A percentile compares a stretch with the other conserved stretches of the same genome.
These are phyloP conservation scores for Auricularia cornea DNA, from an alignment of 768 basidiomycete species.

Conservation along the genomic window DNA sequence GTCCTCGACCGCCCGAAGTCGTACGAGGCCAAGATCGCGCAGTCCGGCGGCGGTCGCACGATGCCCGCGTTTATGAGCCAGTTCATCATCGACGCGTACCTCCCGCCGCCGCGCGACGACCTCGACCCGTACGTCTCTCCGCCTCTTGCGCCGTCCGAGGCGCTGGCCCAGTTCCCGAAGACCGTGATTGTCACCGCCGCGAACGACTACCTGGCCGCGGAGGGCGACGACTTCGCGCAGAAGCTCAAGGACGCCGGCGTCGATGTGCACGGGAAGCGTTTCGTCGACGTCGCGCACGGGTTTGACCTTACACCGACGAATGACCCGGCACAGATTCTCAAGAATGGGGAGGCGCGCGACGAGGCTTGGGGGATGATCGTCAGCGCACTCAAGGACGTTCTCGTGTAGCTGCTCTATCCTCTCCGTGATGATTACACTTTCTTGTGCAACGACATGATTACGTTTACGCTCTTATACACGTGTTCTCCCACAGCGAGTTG, in stretches of 20 bases:
- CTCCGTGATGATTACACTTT: too few species aligned
- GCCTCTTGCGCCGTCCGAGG: slow-evolving; percentile 2
- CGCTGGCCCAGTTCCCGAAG: slow-evolving; percentile 7
- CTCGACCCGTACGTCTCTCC: slow-evolving; percentile 10
- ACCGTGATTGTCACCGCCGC: slow-evolving; percentile 12
- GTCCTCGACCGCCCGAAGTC: slow-evolving; percentile 8
- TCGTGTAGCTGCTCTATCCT: too few species aligned
- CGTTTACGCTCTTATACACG: too few species aligned
- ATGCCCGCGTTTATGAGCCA: slow-evolving; percentile 8
- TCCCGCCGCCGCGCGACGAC: slow-evolving; percentile 8
- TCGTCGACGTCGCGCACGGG: slow-evolving; percentile 13
- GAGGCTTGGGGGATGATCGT: slow-evolving; percentile 11
- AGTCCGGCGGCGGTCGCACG: slow-evolving; percentile 3
- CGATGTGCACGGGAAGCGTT: slow-evolving; percentile 6
- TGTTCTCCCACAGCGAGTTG: too few species aligned
- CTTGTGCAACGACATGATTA: too few species aligned
- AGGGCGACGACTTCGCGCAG: slow-evolving; percentile 11
- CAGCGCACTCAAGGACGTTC: too few species aligned
- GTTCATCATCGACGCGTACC: slow-evolving; percentile 9
- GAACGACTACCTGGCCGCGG: slow-evolving; percentile 11
- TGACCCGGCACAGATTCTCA: slow-evolving; percentile 1
- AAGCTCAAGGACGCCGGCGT: slow-evolving; percentile 6
- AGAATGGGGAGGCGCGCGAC: slow-evolving; percentile 9
- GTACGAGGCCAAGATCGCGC: slow-evolving; percentile 10
- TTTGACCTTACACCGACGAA: slow-evolving; percentile 9